A percentile compares a stretch with the other conserved stretches of the same genome.
phyloP scores from a whole-genome alignment of 2,329 filamentous ascomycete species.

The Madurella mycetomatis region DNA sequence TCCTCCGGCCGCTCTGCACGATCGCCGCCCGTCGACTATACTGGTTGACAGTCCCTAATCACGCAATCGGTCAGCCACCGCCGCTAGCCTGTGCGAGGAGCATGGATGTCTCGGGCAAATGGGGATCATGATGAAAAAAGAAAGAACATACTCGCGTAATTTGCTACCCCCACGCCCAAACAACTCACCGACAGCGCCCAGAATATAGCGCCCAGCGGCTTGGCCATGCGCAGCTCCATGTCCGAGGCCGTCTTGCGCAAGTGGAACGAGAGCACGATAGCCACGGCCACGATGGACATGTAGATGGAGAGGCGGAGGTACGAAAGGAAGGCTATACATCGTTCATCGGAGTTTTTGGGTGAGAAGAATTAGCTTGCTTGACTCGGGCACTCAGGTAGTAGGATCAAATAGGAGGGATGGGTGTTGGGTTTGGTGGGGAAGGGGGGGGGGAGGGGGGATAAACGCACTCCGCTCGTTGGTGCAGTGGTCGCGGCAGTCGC shows the following conservation, averaged over 20 bases:
- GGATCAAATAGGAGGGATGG: no score
- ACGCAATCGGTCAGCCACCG: neutral
- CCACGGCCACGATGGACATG: constrained; percentile 83
- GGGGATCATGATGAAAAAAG: neutral
- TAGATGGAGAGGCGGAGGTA: constrained; percentile 87
- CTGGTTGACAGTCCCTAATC: constrained; percentile 63
- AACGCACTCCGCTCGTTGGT: constrained; percentile 67
- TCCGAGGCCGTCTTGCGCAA: constrained; percentile 66
- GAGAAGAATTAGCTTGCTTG: no score
- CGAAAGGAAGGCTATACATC: constrained; percentile 65
- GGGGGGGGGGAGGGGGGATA: neutral
- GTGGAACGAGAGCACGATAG: constrained; percentile 91
- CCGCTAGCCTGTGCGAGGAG: no score
- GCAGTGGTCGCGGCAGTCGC: constrained; percentile 72
- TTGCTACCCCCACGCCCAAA: constrained; percentile 70
- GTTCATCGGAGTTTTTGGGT: neutral
- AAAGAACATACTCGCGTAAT: constrained; percentile 67
- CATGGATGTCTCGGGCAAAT: neutral
- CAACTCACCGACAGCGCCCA: constrained; percentile 79
- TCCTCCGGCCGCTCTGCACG: constrained; percentile 92
- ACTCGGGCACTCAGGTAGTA: no score
- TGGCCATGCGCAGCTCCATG: constrained; percentile 70
- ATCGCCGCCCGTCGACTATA: constrained; percentile 76
- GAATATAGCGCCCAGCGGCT: constrained; percentile 82
- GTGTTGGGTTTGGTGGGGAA: neutral